A percentile compares a stretch with the other conserved stretches of the same genome.
Evolutionary conservation across 2,329 filamentous ascomycete genomes (phyloP).

Genomic region (Coleophoma cylindrospora): DNA sequence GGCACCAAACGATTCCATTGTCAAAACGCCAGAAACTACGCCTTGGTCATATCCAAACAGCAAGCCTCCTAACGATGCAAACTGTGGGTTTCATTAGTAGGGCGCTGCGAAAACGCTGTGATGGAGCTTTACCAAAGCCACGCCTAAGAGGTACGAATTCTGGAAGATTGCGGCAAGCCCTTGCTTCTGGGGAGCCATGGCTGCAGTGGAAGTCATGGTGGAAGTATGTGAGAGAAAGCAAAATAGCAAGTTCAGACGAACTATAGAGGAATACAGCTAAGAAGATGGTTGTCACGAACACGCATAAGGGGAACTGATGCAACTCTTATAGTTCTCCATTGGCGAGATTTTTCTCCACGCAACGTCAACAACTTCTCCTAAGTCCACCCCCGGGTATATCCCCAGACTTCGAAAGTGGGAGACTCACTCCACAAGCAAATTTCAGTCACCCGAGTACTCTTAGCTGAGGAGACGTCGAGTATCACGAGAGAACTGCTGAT

Average conservation of each 20-base stretch:
- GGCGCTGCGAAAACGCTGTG: not conserved
- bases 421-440: not conserved
- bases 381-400: not conserved
- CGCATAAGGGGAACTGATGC: not conserved
- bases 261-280: not conserved
- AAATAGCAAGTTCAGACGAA: not conserved
- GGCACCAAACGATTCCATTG: slow-evolving; percentile 37
- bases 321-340: not conserved
- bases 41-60: slow-evolving; percentile 44
- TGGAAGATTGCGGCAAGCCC: slow-evolving; percentile 6
- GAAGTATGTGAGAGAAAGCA: not conserved
- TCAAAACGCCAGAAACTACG: slow-evolving; percentile 41
- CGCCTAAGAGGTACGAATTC: slow-evolving; percentile 33
- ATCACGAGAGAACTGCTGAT: not conserved
- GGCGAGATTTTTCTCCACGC: not conserved
- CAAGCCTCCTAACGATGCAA: slow-evolving; percentile 35
- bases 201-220: not conserved
- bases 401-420: not conserved
- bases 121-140: slow-evolving; percentile 26
- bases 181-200: not conserved
- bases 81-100: slow-evolving; percentile 19
- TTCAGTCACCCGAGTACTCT: not conserved
- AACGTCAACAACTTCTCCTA: not conserved
- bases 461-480: not conserved
- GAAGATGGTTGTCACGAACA: not conserved